Evolutionary conservation across 1,139 yeast genomes (phyloP).

Genomic region (Suzukiozyma palmioleophila): DNA sequence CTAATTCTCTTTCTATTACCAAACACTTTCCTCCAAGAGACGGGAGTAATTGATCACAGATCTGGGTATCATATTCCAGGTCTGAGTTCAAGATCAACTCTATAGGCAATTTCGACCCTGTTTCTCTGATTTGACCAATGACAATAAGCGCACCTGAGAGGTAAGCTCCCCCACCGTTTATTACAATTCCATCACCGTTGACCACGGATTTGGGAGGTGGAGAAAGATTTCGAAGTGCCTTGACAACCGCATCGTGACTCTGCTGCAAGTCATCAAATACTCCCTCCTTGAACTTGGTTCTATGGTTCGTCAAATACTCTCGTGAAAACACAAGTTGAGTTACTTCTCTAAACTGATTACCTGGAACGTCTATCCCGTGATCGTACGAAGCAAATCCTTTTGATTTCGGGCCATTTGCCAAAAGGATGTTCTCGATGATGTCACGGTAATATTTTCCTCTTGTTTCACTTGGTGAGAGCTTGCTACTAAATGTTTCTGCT

Average conservation of each 20-base stretch:
- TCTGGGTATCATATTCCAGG: conserved; percentile 21
- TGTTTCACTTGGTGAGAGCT: conserved; percentile 12
- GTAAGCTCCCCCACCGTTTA: conserved; percentile 27
- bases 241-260: conserved; percentile 24
- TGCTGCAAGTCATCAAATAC: conserved; percentile 17
- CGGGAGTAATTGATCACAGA: conserved; percentile 29
- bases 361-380: conserved; percentile 17
- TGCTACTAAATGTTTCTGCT: conserved; percentile 7
- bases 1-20: conserved; percentile 25
- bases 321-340: conserved; percentile 14
- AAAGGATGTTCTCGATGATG: conserved; percentile 15
- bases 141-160: conserved; percentile 27
- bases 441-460: conserved; percentile 11
- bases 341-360: conserved; percentile 14
- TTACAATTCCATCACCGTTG: conserved; percentile 34
- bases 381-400: conserved; percentile 19
- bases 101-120: conserved; percentile 31
- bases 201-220: conserved; percentile 21
- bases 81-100: conserved; percentile 28
- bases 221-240: conserved; percentile 18
- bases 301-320: conserved; percentile 14
- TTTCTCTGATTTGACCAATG: conserved; percentile 29
- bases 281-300: conserved; percentile 15
- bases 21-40: conserved; percentile 29
- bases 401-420: conserved; percentile 18